Percentiles rank a stretch among this genome's conserved stretches.
phyloP scores from a whole-genome alignment of 257 asterid genomes.

The Asclepias syriaca region DNA sequence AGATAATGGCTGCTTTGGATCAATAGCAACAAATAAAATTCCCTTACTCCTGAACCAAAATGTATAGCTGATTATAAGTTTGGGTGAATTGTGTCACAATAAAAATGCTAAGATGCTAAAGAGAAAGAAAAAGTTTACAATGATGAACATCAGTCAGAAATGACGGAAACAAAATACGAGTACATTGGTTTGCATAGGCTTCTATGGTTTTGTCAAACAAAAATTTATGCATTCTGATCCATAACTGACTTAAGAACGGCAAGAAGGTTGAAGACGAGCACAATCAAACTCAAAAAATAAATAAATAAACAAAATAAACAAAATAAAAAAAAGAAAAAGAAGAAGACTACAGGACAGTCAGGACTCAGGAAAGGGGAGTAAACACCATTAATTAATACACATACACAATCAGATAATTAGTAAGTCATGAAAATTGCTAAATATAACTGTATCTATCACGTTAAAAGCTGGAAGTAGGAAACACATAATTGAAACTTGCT shows the following conservation, averaged over 20 bases:
- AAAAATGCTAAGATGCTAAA: neutral
- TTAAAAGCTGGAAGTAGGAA: neutral
- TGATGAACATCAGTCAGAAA: neutral
- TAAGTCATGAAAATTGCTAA: neutral
- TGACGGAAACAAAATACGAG: neutral
- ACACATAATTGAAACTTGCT: neutral
- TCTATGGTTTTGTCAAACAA: neutral
- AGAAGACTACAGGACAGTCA: neutral
- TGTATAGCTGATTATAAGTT: conserved; percentile 2
- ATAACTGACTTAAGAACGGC: neutral
- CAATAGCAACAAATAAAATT: conserved; percentile 75
- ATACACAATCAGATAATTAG: neutral
- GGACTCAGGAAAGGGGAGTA: neutral
- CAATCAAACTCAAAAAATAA: neutral
- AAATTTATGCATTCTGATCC: neutral
- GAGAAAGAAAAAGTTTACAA: neutral
- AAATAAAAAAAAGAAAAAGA: neutral
- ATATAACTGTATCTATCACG: neutral
- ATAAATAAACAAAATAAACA: no score
- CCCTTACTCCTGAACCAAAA: conserved; percentile 62
- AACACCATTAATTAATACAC: neutral
- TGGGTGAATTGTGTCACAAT: neutral
- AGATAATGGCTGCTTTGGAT: conserved; percentile 61
- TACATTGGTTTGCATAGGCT: neutral
- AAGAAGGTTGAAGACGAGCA: conserved; percentile 3